Evolutionary conservation across 1,284 basidiomycete genomes (phyloP), one percentile per base, ranked within the genome.

Genomic region (Cryptococcus neoformans): DNA sequence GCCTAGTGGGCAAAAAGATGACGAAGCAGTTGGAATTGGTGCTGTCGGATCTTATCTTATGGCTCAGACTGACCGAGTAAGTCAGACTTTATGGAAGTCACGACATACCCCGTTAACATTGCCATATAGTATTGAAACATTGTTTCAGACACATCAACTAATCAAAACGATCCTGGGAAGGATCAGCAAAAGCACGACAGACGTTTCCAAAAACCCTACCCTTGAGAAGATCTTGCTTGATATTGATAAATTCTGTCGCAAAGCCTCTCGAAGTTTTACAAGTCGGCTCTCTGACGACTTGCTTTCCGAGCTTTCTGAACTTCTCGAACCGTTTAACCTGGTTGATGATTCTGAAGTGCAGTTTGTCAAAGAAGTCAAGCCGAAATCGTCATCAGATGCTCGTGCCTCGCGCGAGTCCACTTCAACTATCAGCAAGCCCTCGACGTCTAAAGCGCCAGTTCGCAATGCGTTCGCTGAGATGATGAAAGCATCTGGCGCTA

Each of bases 21-120:
- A 83, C 93, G 34, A 82, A 81, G 39, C 84, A 87, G 60, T 81
- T 97, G 55, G 87, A 92, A 70, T 83, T 81, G 37, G 87, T 94
- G 55, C 80, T 96, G 44, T 80, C 82, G 2, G 88, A 92, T 67
- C 80, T 95, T 54, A 81, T 87, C 9, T 82, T 84, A 52, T 97
- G 93, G 93, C 79, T 97, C 53, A 85, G 93, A 21, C 80, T 97
- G 44, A 96, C 92, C 17, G 91, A 97, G 77, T 79, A 48, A 68
- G 75, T 70, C 0, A 17, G 16, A 9, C 49, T 21, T 40, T 40
- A 9, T 40, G 8, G n/a, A 40, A 4, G 14, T 28, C 7, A 17
- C 44, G n/a, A n/a, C n/a, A n/a, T n/a, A n/a, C n/a, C n/a, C n/a
- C n/a, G n/a, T n/a, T 36, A 9, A 1, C 11, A 1, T 1, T 40